These are phyloP conservation scores for Lepidium campestre DNA, from an alignment of 441 rosid species.

Conservation along the genomic window DNA sequence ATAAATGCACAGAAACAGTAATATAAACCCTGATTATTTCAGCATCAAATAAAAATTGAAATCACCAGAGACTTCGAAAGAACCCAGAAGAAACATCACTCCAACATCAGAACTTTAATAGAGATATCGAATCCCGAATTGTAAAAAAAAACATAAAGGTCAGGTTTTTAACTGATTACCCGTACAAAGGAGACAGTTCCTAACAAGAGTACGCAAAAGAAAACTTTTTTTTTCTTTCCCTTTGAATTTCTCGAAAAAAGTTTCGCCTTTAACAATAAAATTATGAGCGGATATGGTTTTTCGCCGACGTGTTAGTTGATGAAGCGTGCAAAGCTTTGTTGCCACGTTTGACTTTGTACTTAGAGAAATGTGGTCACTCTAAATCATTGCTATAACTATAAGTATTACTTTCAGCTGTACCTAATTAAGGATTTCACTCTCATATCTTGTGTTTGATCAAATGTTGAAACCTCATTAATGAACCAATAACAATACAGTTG, in stretches of 20 bases:
- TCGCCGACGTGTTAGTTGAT: constrained; percentile 22
- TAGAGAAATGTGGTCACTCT: neutral
- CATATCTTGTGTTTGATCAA: neutral
- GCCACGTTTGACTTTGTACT: constrained; percentile 29
- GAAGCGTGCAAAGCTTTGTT: constrained; percentile 25
- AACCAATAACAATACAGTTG: no score
- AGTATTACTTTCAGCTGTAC: no score
- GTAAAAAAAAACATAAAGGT: neutral
- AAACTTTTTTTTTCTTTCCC: neutral
- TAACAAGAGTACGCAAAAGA: constrained; percentile 1
- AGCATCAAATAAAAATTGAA: constrained; percentile 1
- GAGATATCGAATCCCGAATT: neutral
- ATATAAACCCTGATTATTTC: neutral
- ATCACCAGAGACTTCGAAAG: neutral
- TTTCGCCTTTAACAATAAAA: neutral
- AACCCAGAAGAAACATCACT: constrained; percentile 16
- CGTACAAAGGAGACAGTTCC: constrained; percentile 10
- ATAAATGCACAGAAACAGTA: neutral
- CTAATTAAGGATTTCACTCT: neutral
- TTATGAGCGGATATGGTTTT: constrained; percentile 24
- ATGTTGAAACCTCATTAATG: neutral
- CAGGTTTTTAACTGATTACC: constrained; percentile 14
- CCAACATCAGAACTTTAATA: neutral
- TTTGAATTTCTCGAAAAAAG: neutral
- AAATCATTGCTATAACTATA: neutral